phyloP scores from a whole-genome alignment of 2,329 filamentous ascomycete species.

The Lasiodiplodia sp. region DNA sequence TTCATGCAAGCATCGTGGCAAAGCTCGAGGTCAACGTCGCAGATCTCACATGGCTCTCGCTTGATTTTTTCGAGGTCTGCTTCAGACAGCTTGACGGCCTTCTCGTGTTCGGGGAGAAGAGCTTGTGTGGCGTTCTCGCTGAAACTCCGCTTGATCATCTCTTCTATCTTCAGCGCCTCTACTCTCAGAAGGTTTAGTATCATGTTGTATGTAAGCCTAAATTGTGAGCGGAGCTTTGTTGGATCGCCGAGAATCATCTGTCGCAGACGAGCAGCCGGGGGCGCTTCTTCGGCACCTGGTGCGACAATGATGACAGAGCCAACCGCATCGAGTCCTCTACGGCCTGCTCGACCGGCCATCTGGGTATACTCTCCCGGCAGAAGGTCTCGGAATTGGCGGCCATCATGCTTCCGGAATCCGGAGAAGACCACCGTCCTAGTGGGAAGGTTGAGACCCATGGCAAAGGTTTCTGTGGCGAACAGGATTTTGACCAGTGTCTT shows the following conservation, averaged over 20 bases:
- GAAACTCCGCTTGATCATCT: constrained; percentile 99
- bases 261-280: constrained; percentile 79
- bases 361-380: constrained; percentile 97
- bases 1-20: constrained; percentile 85
- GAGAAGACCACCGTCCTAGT: constrained; percentile 98
- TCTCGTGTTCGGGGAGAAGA: constrained; percentile 91
- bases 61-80: constrained; percentile 91
- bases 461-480: constrained; percentile 97
- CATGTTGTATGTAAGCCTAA: constrained; percentile 99
- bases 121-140: constrained; percentile 98
- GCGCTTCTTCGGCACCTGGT: constrained; percentile 82
- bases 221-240: constrained; percentile 93
- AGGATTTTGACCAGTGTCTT: constrained; percentile 95
- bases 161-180: constrained; percentile 96
- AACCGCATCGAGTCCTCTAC: constrained; percentile 89
- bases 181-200: constrained; percentile 94
- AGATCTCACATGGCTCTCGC: constrained; percentile 80
- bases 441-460: constrained; percentile 95
- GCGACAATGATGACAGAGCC: constrained; percentile 93
- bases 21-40: constrained; percentile 78
- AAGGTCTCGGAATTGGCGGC: constrained; percentile 87
- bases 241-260: constrained; percentile 97
- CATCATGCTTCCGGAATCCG: constrained; percentile 95
- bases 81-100: constrained; percentile 89
- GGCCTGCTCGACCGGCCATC: constrained; percentile 94